phyloP scores from a whole-genome alignment of 352 stramenopile species.

The Blastocystis sp. region DNA sequence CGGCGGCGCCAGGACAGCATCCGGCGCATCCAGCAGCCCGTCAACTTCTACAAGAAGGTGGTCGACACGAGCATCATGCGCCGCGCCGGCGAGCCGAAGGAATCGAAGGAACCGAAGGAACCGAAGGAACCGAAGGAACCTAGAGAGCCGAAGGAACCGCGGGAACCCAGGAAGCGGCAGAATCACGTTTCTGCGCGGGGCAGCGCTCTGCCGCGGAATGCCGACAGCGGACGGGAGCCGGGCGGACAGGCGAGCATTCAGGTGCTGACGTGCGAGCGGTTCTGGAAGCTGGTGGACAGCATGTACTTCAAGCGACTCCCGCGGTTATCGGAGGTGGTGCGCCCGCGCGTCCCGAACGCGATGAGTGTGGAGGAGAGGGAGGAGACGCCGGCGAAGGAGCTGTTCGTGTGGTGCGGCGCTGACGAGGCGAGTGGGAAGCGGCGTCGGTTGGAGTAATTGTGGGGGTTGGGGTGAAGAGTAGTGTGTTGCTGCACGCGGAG shows the following conservation, averaged over 20 bases:
- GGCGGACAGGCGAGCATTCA: neutral
- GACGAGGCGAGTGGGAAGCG: neutral
- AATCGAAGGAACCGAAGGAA: neutral
- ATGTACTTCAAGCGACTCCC: neutral
- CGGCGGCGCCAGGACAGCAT: neutral
- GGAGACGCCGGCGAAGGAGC: neutral
- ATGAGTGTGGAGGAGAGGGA: neutral
- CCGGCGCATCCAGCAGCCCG: neutral
- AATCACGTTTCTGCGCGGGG: neutral
- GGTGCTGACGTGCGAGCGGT: conserved; percentile 18
- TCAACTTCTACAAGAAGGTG: conserved; percentile 18
- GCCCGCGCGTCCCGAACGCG: neutral
- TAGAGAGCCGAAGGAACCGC: neutral
- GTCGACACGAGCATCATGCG: neutral
- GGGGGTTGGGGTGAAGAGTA: neutral
- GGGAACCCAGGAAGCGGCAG: neutral
- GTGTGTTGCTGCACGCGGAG: neutral
- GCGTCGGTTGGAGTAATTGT: neutral
- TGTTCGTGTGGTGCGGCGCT: neutral
- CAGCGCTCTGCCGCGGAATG: neutral
- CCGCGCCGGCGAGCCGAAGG: neutral
- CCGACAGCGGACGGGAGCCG: neutral
- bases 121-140: neutral
- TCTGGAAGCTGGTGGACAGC: conserved; percentile 39
- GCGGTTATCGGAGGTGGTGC: neutral